Percentiles rank a stretch among this genome's conserved stretches.
Conservation (phyloP, 1,284 basidiomycete species). For the Ustilago xerochloae region DNA sequence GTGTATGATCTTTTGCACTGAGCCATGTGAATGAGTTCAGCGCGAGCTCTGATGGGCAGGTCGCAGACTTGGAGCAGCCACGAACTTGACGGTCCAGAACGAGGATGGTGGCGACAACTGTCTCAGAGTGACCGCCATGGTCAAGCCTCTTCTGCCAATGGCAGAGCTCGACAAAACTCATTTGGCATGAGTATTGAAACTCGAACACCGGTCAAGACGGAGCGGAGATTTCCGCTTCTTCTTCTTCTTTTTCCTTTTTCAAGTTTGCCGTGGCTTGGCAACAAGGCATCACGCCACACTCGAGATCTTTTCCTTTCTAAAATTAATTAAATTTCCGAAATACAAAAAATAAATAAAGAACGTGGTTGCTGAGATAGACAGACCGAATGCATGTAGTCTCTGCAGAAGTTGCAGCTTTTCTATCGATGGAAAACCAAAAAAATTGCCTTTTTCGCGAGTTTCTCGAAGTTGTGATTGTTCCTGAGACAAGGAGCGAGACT, state of each 20-base stretch:
- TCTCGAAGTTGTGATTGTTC: neutral
- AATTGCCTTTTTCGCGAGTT: neutral
- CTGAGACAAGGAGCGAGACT: too few species aligned
- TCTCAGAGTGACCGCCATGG: neutral
- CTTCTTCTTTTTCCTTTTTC: too few species aligned
- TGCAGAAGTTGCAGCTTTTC: neutral
- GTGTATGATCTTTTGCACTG: neutral
- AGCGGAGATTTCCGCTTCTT: neutral
- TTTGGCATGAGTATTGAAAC: neutral
- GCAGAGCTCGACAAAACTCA: neutral
- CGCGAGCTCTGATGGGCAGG: too few species aligned
- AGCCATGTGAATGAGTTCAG: neutral
- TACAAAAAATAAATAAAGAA: neutral
- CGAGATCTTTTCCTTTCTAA: too few species aligned
- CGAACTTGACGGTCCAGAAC: neutral
- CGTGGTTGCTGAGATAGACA: neutral
- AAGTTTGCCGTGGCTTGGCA: neutral
- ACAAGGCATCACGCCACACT: neutral
- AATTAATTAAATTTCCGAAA: too few species aligned
- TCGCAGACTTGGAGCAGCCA: too few species aligned
- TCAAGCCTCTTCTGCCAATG: neutral
- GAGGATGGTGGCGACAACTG: neutral
- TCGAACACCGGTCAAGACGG: slow-evolving; percentile 1
- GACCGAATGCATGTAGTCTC: neutral
- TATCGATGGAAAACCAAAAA: neutral